phyloP scores from a whole-genome alignment of 1,139 yeast species.

The Arxiozyma telluris region DNA sequence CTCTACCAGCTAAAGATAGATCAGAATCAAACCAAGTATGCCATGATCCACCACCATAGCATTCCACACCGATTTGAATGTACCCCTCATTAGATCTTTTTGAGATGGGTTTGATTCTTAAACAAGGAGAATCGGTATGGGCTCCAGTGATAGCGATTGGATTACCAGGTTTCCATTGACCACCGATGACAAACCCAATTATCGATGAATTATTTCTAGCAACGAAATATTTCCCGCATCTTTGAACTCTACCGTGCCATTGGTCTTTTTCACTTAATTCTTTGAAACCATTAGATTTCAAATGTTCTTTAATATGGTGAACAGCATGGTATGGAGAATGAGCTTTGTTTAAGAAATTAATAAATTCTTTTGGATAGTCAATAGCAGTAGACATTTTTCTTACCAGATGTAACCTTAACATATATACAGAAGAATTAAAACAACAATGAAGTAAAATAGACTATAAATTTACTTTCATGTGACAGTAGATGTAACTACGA shows the following conservation, averaged over 20 bases:
- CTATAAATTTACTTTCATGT: background rate
- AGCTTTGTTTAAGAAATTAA: slow-evolving; percentile 70
- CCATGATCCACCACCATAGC: slow-evolving; percentile 94
- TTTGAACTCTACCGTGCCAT: slow-evolving; percentile 55
- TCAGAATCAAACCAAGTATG: slow-evolving; percentile 87
- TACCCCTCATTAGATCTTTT: slow-evolving; percentile 66
- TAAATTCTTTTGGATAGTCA: slow-evolving; percentile 41
- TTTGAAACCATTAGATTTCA: slow-evolving; percentile 54
- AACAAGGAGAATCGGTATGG: slow-evolving; percentile 91
- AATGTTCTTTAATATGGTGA: slow-evolving; percentile 45
- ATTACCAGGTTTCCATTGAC: slow-evolving; percentile 64
- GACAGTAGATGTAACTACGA: background rate
- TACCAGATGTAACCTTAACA: slow-evolving; percentile 22
- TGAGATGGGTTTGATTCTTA: slow-evolving; percentile 85
- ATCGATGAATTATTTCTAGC: slow-evolving; percentile 84
- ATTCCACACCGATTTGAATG: slow-evolving; percentile 85
- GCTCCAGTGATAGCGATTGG: slow-evolving; percentile 89
- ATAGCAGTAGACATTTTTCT: slow-evolving; percentile 17
- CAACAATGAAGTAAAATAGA: background rate
- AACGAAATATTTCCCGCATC: slow-evolving; percentile 63
- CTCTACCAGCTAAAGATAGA: slow-evolving; percentile 85
- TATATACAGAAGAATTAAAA: slow-evolving; percentile 2
- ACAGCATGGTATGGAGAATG: slow-evolving; percentile 97
- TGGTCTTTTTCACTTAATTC: slow-evolving; percentile 66
- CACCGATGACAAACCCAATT: slow-evolving; percentile 79